Evolutionary conservation across 2,329 filamentous ascomycete genomes (phyloP), one percentile per base, ranked within the genome.

Genomic region (Didymella arachidicola): DNA sequence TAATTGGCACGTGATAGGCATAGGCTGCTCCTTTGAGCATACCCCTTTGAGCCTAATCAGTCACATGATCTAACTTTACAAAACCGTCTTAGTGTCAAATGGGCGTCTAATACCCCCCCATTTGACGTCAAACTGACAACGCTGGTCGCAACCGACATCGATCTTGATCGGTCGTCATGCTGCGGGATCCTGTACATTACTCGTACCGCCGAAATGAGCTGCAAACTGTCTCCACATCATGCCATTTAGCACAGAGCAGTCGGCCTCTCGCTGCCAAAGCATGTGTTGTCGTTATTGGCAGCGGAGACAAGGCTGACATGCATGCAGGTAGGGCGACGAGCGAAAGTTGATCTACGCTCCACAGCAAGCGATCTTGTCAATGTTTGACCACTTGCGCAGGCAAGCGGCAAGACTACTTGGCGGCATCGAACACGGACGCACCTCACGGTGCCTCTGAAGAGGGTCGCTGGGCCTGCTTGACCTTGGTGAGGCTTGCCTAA

Each of bases 131-230:
- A n/a, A n/a, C n/a, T n/a, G n/a, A n/a, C n/a, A n/a, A n/a, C n/a
- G n/a, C n/a, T n/a, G n/a, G 25, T 47, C 25, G 30, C 32, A 27
- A 42, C 32, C 34, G 18, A 30, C 12, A 32, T 29, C 7, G 26
- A 50, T 42, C 18, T 12, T 46, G 51, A 59, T 59, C 56, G 45
- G 56, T 59, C 25, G 43, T 51, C 50, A 44, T 53, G 25, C 56
- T 49, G 56, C 45, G 16, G 39, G 25, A 36, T 19, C 14, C 10
- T 43, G 36, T 39, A 36, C 18, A 18, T 22, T 41, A 45, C 41
- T 53, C 41, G 56, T 59, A 43, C 34, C 19, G 51, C 56, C 56
- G 26, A 46, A 48, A 47, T 46, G 45, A 48, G 38, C 29, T 49
- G 27, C 44, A 41, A 41, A 12, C 3, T 26, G 38, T 30, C 25